A percentile compares a stretch with the other conserved stretches of the same genome.
Evolutionary conservation across 805 yeast genomes (phyloP).

Genomic region (Hanseniaspora guilliermondii): DNA sequence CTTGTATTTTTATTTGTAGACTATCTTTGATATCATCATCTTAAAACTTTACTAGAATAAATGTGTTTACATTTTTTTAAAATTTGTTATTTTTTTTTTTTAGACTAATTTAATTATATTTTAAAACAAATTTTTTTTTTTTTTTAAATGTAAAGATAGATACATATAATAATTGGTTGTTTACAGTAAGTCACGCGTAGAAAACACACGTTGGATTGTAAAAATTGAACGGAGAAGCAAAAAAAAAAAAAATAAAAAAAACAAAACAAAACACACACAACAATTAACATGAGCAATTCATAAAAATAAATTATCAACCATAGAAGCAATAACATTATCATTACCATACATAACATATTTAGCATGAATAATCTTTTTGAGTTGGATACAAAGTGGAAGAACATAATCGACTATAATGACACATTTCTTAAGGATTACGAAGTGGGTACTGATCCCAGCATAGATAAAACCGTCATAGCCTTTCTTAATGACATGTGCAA

Average conservation of each 20-base stretch:
- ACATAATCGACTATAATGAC: constrained; percentile 22
- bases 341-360: background rate
- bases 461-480: constrained; percentile 19
- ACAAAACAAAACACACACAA: too few species aligned
- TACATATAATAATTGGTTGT: too few species aligned
- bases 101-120: background rate
- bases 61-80: background rate
- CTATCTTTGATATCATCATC: too few species aligned
- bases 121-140: background rate
- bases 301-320: background rate
- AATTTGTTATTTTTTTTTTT: background rate
- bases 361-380: constrained; percentile 39
- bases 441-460: constrained; percentile 47
- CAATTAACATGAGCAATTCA: too few species aligned
- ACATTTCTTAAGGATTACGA: constrained; percentile 68
- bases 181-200: too few species aligned
- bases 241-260: too few species aligned
- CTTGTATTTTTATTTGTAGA: too few species aligned
- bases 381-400: constrained; percentile 50
- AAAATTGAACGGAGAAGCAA: too few species aligned
- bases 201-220: too few species aligned
- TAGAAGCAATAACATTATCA: too few species aligned
- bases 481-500: constrained; percentile 11
- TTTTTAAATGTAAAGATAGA: background rate
- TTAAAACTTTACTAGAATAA: too few species aligned